phyloP scores from a whole-genome alignment of 805 yeast genomes.

The Zygosaccharomyces bailii region DNA sequence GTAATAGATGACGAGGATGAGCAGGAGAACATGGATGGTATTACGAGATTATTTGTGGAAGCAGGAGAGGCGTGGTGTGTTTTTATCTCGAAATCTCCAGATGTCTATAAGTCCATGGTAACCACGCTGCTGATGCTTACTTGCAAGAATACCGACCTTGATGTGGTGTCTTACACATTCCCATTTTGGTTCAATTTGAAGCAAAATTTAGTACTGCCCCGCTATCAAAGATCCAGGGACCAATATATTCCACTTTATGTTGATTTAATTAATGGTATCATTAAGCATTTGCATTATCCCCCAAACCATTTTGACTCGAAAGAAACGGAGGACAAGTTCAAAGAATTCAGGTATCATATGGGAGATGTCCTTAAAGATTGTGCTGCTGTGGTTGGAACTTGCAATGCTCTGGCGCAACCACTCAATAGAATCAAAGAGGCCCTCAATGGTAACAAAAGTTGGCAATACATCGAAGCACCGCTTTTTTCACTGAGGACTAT shows the following conservation, averaged over 20 bases:
- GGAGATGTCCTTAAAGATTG: slow-evolving; percentile 97
- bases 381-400: slow-evolving; percentile 83
- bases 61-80: slow-evolving; percentile 97
- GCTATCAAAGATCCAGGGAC: slow-evolving; percentile 29
- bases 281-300: slow-evolving; percentile 78
- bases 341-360: slow-evolving; percentile 92
- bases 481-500: slow-evolving; percentile 85
- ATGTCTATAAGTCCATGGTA: slow-evolving; percentile 67
- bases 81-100: slow-evolving; percentile 68
- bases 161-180: slow-evolving; percentile 84
- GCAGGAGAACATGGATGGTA: slow-evolving; percentile 61
- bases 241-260: slow-evolving; percentile 26
- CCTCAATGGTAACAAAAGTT: slow-evolving; percentile 37
- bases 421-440: slow-evolving; percentile 51
- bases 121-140: slow-evolving; percentile 68
- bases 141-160: slow-evolving; percentile 75
- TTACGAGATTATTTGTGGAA: slow-evolving; percentile 77
- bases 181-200: slow-evolving; percentile 86
- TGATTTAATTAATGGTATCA: slow-evolving; percentile 34
- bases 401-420: slow-evolving; percentile 66
- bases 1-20: slow-evolving; percentile 43
- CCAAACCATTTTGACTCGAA: slow-evolving; percentile 56
- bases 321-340: slow-evolving; percentile 88
- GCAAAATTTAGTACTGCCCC: slow-evolving; percentile 46
- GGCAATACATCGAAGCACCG: slow-evolving; percentile 92